phyloP scores from a whole-genome alignment of 441 rosid genomes.

The Corymbia citriodora region DNA sequence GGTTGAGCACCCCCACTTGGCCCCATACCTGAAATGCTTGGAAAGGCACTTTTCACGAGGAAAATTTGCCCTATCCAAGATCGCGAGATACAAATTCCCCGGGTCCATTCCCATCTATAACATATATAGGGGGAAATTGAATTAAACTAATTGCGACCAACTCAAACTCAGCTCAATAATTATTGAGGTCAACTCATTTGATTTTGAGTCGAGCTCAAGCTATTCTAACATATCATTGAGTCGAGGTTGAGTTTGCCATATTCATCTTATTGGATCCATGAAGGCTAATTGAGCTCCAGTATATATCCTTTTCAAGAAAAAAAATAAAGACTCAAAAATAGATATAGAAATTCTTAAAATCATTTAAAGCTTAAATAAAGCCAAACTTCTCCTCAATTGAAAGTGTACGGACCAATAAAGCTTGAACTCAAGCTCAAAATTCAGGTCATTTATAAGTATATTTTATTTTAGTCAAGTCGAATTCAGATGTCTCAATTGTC shows the following conservation, averaged over 20 bases:
- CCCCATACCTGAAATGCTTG: not conserved
- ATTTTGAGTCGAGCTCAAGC: not conserved
- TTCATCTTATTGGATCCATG: not conserved
- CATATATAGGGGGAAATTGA: not conserved
- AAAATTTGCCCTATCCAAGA: not conserved
- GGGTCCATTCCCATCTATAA: not conserved
- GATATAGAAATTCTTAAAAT: not conserved
- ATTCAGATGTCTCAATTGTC: not conserved
- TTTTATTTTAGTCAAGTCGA: not conserved
- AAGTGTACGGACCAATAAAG: not conserved
- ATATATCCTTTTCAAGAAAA: not conserved
- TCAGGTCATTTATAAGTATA: rapidly evolving
- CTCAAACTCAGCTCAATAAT: not conserved
- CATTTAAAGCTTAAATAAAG: not conserved
- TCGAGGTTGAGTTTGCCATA: not conserved
- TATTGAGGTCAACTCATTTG: not conserved
- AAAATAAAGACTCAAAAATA: not conserved
- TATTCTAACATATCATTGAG: rapidly evolving
- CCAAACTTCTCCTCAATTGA: not conserved
- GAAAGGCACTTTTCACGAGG: not conserved
- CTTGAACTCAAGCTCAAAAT: not conserved
- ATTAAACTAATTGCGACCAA: not conserved
- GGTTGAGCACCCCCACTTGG: not conserved
- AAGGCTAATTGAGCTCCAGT: not conserved
- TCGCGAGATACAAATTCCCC: not conserved